A percentile compares a stretch with the other conserved stretches of the same genome.
These are phyloP conservation scores for Globisporangium cystogenes DNA, from an alignment of 352 stramenopile genomes.

Conservation along the genomic window DNA sequence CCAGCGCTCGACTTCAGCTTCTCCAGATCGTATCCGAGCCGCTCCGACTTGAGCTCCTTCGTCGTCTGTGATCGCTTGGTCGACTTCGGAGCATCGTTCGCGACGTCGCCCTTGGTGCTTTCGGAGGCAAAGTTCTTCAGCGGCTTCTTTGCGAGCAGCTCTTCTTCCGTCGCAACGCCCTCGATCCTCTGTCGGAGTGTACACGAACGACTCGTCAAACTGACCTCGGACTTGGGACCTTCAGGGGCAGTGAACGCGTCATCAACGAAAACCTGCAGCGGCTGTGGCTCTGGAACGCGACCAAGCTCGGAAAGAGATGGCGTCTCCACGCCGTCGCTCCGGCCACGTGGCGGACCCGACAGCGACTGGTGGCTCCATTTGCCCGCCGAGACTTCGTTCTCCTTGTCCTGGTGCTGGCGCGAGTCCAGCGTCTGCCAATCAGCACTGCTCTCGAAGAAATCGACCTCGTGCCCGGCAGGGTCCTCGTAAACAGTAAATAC, in stretches of 20 bases:
- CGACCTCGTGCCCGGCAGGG: conserved; percentile 36
- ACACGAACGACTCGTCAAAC: conserved; percentile 48
- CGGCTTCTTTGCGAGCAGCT: conserved; percentile 65
- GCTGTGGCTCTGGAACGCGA: neutral
- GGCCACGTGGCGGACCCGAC: neutral
- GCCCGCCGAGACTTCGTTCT: conserved; percentile 53
- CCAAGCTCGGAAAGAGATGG: neutral
- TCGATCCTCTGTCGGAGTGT: conserved; percentile 72
- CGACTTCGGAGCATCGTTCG: neutral
- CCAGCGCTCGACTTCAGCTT: conserved; percentile 32
- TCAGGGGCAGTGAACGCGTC: conserved; percentile 37
- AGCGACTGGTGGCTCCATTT: conserved; percentile 36
- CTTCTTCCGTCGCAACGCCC: conserved; percentile 62
- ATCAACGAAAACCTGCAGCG: conserved; percentile 77
- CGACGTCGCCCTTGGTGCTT: neutral
- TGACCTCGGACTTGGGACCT: conserved; percentile 12
- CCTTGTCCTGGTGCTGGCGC: conserved; percentile 69
- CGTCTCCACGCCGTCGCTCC: neutral
- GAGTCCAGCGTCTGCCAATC: conserved; percentile 69
- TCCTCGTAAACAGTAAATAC: conserved; percentile 85
- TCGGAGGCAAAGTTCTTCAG: conserved; percentile 59
- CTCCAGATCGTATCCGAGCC: conserved; percentile 35
- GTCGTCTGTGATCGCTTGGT: conserved; percentile 15
- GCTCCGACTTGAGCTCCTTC: conserved; percentile 20
- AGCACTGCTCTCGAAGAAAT: conserved; percentile 53